A percentile compares a stretch with the other conserved stretches of the same genome.
phyloP scores from a whole-genome alignment of 345 rosid genomes.

The Gynandropsis gynandra region DNA sequence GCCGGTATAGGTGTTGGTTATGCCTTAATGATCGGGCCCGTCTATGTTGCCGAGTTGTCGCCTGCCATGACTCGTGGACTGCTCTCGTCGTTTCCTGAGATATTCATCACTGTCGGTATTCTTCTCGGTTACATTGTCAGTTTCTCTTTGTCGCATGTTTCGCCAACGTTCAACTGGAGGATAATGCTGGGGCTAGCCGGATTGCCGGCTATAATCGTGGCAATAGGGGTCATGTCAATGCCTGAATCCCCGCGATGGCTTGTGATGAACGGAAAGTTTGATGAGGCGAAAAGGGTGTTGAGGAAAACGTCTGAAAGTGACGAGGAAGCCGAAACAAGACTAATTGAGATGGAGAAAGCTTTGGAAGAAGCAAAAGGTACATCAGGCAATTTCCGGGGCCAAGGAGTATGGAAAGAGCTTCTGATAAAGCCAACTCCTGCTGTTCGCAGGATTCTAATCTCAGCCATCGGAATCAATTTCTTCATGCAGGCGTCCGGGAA shows the following conservation, averaged over 20 bases:
- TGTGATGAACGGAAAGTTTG: conserved; percentile 32
- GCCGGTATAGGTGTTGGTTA: conserved; percentile 59
- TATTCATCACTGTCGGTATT: conserved; percentile 43
- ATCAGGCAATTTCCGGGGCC: conserved; percentile 19
- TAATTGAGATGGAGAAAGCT: conserved; percentile 30
- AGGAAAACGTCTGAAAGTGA: conserved; percentile 27
- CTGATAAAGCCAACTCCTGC: conserved; percentile 32
- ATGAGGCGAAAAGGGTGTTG: conserved; percentile 39
- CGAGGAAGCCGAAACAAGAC: conserved; percentile 40
- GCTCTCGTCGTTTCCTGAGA: conserved; percentile 50
- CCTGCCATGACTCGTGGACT: conserved; percentile 44
- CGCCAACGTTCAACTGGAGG: conserved; percentile 36
- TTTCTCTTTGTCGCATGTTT: conserved; percentile 37
- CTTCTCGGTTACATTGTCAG: conserved; percentile 43
- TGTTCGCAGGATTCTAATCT: conserved; percentile 36
- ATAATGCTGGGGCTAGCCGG: conserved; percentile 51
- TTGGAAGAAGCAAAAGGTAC: conserved; percentile 4
- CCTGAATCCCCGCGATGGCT: conserved; percentile 68
- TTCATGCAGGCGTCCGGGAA: conserved; percentile 62
- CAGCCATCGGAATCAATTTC: conserved; percentile 50
- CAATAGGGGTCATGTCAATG: conserved; percentile 38
- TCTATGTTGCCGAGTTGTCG: conserved; percentile 45
- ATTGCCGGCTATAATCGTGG: conserved; percentile 33
- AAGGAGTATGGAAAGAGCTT: conserved; percentile 47
- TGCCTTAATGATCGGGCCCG: conserved; percentile 48